Base-by-base conservation (phyloP, 2,329 filamentous ascomycete genomes). In the Fusarium anguioides region DNA sequence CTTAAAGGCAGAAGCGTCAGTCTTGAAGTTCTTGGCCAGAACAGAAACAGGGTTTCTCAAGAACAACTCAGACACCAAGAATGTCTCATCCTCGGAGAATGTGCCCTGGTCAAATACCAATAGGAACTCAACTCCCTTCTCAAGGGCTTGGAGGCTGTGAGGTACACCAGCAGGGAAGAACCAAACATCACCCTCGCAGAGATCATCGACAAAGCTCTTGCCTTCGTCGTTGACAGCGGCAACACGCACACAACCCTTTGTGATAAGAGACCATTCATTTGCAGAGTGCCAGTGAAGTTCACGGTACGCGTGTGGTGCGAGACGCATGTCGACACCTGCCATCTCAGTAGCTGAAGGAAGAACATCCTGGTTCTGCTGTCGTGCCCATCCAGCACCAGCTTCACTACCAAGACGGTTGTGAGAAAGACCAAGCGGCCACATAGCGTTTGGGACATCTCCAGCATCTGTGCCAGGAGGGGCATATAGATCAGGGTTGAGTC, bases 1-100 rank as follows among this genome's bases (percentile, higher is more conserved):
- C 6, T 61, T 41, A 23, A 61, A 61, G 4, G 55, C 58, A n/a
- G 46, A 46, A 15, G 56, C 54, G 15, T 61, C 58, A 1, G 55
- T 53, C 14, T 60, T 42, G 15, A 61, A 61, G 35, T 61, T 61
- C 55, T 61, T 61, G 6, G 58, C 58, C 11, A 61, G n/a, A 11
- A 61, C 55, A 1, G 55, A 60, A 35, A 53, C 33, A 5, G 58
- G 58, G 40, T 60, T 61, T 17, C 55, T 33, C 4, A 60, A 31
- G 29, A 61, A 61, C 3, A 51, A 5, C 27, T 61, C 58, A 3
- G 56, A 60, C 5, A 61, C 58, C 14, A 61, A 20, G 55, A 61
- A 61, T 6, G 58, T 61, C 14, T 45, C 56, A 11, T 61, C 56
- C 42, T 61, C 56, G 1, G 56, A 60, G 4, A 61, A 61, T 4